Conservation (phyloP, 2,329 filamentous ascomycete species). For the Canariomyces notabilis region DNA sequence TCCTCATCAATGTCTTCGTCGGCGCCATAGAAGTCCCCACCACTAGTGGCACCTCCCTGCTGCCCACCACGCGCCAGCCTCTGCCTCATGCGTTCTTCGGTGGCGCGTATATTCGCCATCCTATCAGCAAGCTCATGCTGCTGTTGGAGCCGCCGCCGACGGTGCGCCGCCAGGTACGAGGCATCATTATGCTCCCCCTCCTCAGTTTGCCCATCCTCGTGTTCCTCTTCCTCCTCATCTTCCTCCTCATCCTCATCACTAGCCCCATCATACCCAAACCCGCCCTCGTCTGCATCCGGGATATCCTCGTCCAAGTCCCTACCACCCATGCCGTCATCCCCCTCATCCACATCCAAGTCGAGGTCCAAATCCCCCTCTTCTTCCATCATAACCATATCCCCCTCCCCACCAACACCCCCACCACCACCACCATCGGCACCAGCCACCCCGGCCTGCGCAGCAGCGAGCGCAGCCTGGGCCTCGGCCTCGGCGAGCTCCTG, state of each 20-base stretch:
- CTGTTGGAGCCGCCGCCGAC: slow-evolving; percentile 24
- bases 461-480: slow-evolving; percentile 43
- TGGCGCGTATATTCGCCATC: slow-evolving; percentile 49
- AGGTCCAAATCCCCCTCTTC: slow-evolving; percentile 42
- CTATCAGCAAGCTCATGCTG: slow-evolving; percentile 44
- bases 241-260: slow-evolving; percentile 39
- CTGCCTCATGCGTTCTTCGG: slow-evolving; percentile 58
- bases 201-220: slow-evolving; percentile 28
- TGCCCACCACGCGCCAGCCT: slow-evolving; percentile 50
- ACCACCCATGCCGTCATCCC: slow-evolving; percentile 33
- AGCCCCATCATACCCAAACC: slow-evolving; percentile 46
- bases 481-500: slow-evolving; percentile 65
- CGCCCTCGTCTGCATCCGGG: slow-evolving; percentile 57
- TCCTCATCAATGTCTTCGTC: slow-evolving; percentile 44
- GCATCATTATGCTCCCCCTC: slow-evolving; percentile 17
- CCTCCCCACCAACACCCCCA: slow-evolving; percentile 37
- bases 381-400: slow-evolving; percentile 24
- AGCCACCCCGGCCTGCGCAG: slow-evolving; percentile 46
- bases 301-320: slow-evolving; percentile 69
- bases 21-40: slow-evolving; percentile 46
- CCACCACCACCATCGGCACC: slow-evolving; percentile 31
- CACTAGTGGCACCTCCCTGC: slow-evolving; percentile 21
- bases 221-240: slow-evolving; percentile 31
- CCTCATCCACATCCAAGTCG: slow-evolving; percentile 41
- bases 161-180: no score